These are phyloP conservation scores for Scedosporium dehoogii DNA, from an alignment of 2,329 filamentous ascomycete species.

Conservation along the genomic window DNA sequence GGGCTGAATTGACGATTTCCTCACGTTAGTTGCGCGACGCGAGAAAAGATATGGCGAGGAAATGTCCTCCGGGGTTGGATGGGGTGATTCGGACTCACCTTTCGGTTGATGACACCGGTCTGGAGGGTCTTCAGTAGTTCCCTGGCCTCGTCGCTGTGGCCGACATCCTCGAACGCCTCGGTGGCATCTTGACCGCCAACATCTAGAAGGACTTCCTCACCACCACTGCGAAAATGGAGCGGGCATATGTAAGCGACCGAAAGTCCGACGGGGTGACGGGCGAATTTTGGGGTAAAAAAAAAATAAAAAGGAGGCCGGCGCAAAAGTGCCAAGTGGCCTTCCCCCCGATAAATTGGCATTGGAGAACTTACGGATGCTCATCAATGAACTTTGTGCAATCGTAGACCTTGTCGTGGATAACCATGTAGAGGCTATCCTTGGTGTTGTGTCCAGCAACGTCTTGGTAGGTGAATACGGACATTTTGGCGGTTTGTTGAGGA, in stretches of 20 bases:
- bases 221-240: constrained; percentile 57
- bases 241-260: constrained; percentile 1
- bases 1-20: constrained; percentile 35
- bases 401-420: constrained; percentile 97
- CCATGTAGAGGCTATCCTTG: constrained; percentile 89
- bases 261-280: not conserved
- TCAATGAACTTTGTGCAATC: constrained; percentile 81
- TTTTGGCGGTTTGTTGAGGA: constrained; percentile 17
- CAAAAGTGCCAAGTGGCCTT: not conserved
- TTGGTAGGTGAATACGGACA: constrained; percentile 58
- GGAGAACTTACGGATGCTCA: constrained; percentile 73
- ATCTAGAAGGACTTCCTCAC: constrained; percentile 95
- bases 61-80: not conserved
- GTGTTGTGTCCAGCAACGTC: constrained; percentile 78
- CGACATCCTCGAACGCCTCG: constrained; percentile 98
- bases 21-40: not conserved
- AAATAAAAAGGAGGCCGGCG: not conserved
- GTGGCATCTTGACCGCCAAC: constrained; percentile 93
- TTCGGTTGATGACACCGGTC: constrained; percentile 69
- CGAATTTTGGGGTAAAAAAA: not conserved
- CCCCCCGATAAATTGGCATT: constrained; percentile 39
- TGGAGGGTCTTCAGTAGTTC: constrained; percentile 76
- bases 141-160: constrained; percentile 95
- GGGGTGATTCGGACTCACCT: constrained; percentile 42
- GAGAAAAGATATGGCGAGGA: not conserved